Percentiles rank a stretch among this genome's conserved stretches.
Evolutionary conservation across 2,329 filamentous ascomycete genomes (phyloP).

Genomic region (Pseudomassariella vexata): DNA sequence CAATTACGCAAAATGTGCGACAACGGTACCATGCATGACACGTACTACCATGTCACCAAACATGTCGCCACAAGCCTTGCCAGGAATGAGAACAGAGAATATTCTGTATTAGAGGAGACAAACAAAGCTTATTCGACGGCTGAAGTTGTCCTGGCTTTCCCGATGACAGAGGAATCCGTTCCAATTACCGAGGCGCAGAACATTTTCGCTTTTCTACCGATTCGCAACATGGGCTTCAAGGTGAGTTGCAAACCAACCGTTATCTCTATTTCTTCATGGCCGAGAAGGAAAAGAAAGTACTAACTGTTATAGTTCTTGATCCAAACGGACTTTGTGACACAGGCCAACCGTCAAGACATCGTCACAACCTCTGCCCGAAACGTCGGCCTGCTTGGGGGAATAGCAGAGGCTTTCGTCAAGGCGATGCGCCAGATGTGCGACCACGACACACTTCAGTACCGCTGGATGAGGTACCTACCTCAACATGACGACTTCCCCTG

Average conservation of each 20-base stretch:
- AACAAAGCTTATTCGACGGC: slow-evolving; percentile 16
- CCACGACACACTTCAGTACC: slow-evolving; percentile 29
- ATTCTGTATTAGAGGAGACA: slow-evolving; percentile 19
- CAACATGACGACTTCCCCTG: slow-evolving; percentile 13
- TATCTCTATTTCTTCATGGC: background rate
- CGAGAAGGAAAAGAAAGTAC: too few relatives aligned
- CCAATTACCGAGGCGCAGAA: slow-evolving; percentile 34
- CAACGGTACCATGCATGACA: slow-evolving; percentile 9
- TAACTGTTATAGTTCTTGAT: slow-evolving; percentile 35
- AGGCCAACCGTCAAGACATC: slow-evolving; percentile 38
- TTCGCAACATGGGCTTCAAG: slow-evolving; percentile 35
- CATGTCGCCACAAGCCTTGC: slow-evolving; percentile 20
- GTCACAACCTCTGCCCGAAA: slow-evolving; percentile 32
- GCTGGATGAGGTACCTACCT: slow-evolving; percentile 41
- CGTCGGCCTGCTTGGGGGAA: slow-evolving; percentile 21
- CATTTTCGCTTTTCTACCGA: slow-evolving; percentile 40
- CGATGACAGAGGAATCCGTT: slow-evolving; percentile 21
- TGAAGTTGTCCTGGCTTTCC: slow-evolving; percentile 40
- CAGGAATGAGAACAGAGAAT: slow-evolving; percentile 28
- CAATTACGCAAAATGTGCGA: background rate
- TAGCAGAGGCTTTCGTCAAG: slow-evolving; percentile 32
- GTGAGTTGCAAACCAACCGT: too few relatives aligned
- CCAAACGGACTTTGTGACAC: slow-evolving; percentile 43
- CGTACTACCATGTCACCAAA: slow-evolving; percentile 24
- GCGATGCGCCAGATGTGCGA: slow-evolving; percentile 32